Conservation (phyloP, 2,329 filamentous ascomycete species). For the Ascochyta rabiei region DNA sequence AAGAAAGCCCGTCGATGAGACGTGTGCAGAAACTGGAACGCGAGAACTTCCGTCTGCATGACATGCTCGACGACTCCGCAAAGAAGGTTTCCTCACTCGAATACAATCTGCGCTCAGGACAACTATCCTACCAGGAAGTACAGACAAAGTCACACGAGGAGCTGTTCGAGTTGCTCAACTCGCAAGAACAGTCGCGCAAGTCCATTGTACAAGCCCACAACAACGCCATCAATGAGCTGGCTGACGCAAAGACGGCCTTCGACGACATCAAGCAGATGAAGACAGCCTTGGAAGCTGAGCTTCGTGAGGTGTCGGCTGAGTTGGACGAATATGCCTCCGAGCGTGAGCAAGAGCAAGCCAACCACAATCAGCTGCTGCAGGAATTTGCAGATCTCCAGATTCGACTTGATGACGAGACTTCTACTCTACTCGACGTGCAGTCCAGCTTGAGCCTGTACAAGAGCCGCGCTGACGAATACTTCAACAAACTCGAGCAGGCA, state of each 20-base stretch:
- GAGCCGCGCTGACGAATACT: slow-evolving; percentile 91
- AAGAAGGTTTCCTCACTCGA: slow-evolving; percentile 92
- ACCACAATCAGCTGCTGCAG: slow-evolving; percentile 84
- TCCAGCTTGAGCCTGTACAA: slow-evolving; percentile 90
- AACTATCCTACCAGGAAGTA: slow-evolving; percentile 86
- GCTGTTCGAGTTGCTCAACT: slow-evolving; percentile 88
- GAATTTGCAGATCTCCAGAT: slow-evolving; percentile 96
- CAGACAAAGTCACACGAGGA: slow-evolving; percentile 95
- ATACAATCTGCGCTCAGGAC: slow-evolving; percentile 82
- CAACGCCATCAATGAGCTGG: slow-evolving; percentile 80
- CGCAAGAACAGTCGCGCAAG: slow-evolving; percentile 86
- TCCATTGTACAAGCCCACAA: slow-evolving; percentile 85
- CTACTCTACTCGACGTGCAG: slow-evolving; percentile 80
- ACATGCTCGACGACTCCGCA: slow-evolving; percentile 90
- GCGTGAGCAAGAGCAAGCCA: slow-evolving; percentile 85
- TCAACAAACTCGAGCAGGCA: slow-evolving; percentile 94
- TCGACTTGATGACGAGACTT: slow-evolving; percentile 85
- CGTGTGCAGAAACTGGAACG: slow-evolving; percentile 91
- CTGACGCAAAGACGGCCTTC: slow-evolving; percentile 84
- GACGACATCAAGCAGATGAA: slow-evolving; percentile 86
- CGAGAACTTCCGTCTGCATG: slow-evolving; percentile 88
- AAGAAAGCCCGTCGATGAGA: slow-evolving; percentile 78
- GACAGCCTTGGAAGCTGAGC: slow-evolving; percentile 79
- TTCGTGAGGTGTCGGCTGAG: slow-evolving; percentile 83
- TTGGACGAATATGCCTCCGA: slow-evolving; percentile 78